Base-by-base conservation (phyloP, 768 basidiomycete genomes). In the Calocybe gangraenosa region DNA sequence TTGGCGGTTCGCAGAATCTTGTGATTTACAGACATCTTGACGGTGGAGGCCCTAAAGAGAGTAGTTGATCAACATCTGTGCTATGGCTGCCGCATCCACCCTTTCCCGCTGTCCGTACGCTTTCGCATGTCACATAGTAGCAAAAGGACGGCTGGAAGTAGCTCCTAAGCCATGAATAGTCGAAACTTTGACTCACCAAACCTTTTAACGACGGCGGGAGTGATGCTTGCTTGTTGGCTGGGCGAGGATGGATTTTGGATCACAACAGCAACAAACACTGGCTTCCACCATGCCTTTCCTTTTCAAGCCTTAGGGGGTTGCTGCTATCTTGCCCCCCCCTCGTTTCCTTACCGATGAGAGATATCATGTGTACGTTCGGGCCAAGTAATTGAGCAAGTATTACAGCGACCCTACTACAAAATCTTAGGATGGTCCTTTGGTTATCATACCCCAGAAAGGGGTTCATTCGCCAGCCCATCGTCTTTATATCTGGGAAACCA, bases 1-100 rank as follows among this genome's bases (percentile, higher is more conserved):
- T 97, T 97, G 65, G 96, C 96, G 56, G 91, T 90, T 61, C 96
- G 90, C 60, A 84, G 74, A 65, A 99, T 94, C 79, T 99, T 98
- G 78, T 60, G 60, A 57, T 75, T 75, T 58, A 81, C 74, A 64
- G 87, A 89, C 87, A 90, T 90, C 64, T 75, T 77, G 69, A 66
- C 53, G 59, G 53, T 53, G 47, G 46, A 56, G 59, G 68, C 65
- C 69, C 67, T 65, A 55, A 39, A 52, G 50, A 59, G 52, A 52
- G 47, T 44, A 34, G 50, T 52, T 59, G 67, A 71, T 73, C 74
- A 81, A 73, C 80, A 73, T 73, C 71, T 74, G 61, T 37, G 48
- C 53, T 44, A 46, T 33, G 54, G 43, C 46, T 45, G 38, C 49
- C 52, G 64, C 76, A 86, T 85, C 84, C 82, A 84, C 51, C 79